Base-by-base conservation (phyloP, 2,329 filamentous ascomycete genomes). In the Arthrobotrys entomopaga region DNA sequence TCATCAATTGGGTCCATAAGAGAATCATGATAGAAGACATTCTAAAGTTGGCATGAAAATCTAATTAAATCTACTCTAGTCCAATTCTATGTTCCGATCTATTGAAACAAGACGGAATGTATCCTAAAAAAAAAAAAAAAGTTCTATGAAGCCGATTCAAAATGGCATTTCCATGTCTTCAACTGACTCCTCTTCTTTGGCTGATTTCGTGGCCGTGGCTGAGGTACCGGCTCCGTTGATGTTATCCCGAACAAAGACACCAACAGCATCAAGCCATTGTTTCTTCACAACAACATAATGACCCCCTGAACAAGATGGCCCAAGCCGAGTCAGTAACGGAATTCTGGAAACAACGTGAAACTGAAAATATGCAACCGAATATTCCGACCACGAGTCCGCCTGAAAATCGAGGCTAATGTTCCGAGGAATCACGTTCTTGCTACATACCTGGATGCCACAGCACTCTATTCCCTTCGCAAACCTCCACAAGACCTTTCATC, bases 131-230 rank as follows among this genome's bases (percentile, higher is more conserved):
- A 13, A 15, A 46, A 7, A 46, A 3, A 5, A 34, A 34, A 10
- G 7, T 34, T 34, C 7, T 34, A 34, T 34, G 29, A 34, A 5
- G 29, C 29, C 29, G 10, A 34, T 40, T 52, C 48, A 87, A 78
- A 89, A 90, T 0, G 88, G 87, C 78, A 89, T 81, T 80, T 89
- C 87, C 88, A 89, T 89, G 80, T 89, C 86, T 78, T 88, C 86
- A 4, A 84, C 86, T 69, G 83, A 85, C 78, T 87, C 86, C 77
- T 88, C 86, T 52, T 83, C 80, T 64, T 82, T 80, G 52, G 80
- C 63, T 42, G 72, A 53, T 38, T 58, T 52, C 43, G 69, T 67
- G 34, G 66, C n/a, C 50, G 65, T 20, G 29, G 29, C 6, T 34
- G 29, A 34, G 7, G 5, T 34, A 63, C 70, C 40, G 75, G 29